These are phyloP conservation scores for Sclerotinia sclerotiorum DNA, from an alignment of 2,329 filamentous ascomycete species.

Conservation along the genomic window DNA sequence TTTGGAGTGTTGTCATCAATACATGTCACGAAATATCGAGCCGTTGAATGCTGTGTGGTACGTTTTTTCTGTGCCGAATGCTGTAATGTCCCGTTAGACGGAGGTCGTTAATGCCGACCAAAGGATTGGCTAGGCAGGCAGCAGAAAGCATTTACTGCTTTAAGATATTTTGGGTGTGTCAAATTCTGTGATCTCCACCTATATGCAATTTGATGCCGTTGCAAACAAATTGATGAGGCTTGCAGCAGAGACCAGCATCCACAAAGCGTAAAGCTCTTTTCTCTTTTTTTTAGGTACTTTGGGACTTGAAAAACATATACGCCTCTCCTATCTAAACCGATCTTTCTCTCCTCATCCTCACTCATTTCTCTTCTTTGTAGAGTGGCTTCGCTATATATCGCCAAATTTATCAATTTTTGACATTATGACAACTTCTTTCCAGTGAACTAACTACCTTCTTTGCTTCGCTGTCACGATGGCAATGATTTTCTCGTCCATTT, in stretches of 20 bases:
- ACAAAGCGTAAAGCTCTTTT: no score
- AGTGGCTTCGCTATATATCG: conserved; percentile 4
- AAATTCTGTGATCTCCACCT: background rate
- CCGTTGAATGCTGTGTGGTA: background rate
- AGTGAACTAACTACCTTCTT: background rate
- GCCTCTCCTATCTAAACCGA: background rate
- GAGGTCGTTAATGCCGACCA: background rate
- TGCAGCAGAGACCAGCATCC: background rate
- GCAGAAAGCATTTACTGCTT: background rate
- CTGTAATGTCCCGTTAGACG: background rate
- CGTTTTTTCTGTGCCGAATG: background rate
- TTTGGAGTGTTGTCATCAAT: background rate
- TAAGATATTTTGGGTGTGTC: background rate
- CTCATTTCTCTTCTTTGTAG: background rate
- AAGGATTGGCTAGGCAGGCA: background rate
- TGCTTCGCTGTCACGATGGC: background rate
- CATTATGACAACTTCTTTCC: background rate
- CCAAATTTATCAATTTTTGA: background rate
- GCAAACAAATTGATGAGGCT: background rate
- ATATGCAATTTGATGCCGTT: background rate
- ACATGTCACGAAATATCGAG: background rate
- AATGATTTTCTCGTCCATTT: background rate
- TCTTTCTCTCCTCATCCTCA: background rate
- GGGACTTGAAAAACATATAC: background rate
- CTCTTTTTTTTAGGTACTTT: background rate